Base-by-base conservation (phyloP, 129 eudicot species). In the Chrysanthemum lavandulifolium region DNA sequence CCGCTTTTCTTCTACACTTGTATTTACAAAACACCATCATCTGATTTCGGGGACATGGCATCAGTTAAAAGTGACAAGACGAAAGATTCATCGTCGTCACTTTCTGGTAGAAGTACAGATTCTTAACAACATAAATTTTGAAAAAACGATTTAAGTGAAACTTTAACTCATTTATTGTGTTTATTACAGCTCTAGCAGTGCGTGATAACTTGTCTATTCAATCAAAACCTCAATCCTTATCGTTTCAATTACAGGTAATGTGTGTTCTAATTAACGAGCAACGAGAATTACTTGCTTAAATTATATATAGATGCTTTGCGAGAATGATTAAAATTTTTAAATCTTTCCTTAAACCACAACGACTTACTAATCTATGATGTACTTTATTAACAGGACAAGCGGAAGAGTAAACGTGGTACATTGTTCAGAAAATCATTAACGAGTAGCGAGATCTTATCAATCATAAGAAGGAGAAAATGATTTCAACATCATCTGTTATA, bases 161-260 rank as follows among this genome's bases (percentile, higher is more conserved):
- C 47, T 40, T 40, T 40, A 15, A 21, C 33, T 13, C 23, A 18
- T 60, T 6, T 15, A 25, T 69, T 69, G 54, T 50, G 18, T 57
- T 10, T 21, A 1, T 31, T 51, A 65, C 75, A 84, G 96, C 77
- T 56, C 16, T 90, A 27, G 76, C 82, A 0, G 89, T 82, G 33
- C 82, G 70, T 13, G 84, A 81, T 68, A 78, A 82, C 64, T 48
- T 71, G n/a, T 62, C 85, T 33, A 14, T 68, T 47, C 19, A 67
- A 55, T 67, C 86, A 43, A 85, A 81, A 68, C 72, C 78, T 15
- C 82, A 74, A 64, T 43, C 81, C 36, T 63, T 68, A 18, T 69
- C 70, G 3, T 12, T 83, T 59, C 91, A 74, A 15, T 87, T 90
- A 76, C 88, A 85, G 91, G 96, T 87, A 47, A 79, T 23, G 19